Conservation (phyloP, 352 stramenopile species). For the Globisporangium echinulatum region DNA sequence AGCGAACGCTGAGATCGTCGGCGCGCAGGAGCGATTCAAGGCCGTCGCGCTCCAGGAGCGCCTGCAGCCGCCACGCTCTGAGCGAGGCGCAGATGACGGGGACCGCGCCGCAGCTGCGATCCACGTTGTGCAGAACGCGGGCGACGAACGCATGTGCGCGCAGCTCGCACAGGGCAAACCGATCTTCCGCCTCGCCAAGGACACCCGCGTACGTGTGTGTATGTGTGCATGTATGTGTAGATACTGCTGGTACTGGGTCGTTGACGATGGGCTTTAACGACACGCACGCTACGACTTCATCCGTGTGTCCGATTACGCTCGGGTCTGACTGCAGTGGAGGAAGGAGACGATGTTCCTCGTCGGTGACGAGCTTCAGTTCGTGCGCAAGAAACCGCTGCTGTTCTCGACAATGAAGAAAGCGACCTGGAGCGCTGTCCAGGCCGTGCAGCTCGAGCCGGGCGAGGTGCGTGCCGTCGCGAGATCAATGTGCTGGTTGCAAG, state of each 20-base stretch:
- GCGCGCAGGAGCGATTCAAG: constrained; percentile 6
- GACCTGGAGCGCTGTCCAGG: constrained; percentile 21
- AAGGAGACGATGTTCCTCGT: constrained; percentile 27
- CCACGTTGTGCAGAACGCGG: background rate
- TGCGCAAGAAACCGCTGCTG: constrained; percentile 24
- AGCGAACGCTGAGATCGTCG: background rate
- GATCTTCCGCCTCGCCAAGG: constrained; percentile 15
- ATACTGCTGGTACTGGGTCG: background rate
- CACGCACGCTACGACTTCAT: background rate
- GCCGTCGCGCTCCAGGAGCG: background rate
- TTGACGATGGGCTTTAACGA: no score
- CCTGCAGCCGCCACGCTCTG: constrained; percentile 1
- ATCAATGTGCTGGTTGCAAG: background rate
- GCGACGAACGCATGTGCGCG: constrained; percentile 3
- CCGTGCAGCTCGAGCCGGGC: constrained; percentile 29
- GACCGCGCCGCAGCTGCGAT: background rate
- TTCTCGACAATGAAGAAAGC: constrained; percentile 28
- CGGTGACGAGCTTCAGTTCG: constrained; percentile 23
- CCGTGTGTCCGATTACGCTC: background rate
- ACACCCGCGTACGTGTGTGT: constrained; percentile 7
- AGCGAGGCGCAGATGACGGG: background rate
- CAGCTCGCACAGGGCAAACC: constrained; percentile 12
- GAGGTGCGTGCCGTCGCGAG: constrained; percentile 1
- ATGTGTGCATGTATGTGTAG: background rate
- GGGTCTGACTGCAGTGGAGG: constrained; percentile 17